Conservation (phyloP, 441 rosid genomes). For the Kokia cookei region DNA sequence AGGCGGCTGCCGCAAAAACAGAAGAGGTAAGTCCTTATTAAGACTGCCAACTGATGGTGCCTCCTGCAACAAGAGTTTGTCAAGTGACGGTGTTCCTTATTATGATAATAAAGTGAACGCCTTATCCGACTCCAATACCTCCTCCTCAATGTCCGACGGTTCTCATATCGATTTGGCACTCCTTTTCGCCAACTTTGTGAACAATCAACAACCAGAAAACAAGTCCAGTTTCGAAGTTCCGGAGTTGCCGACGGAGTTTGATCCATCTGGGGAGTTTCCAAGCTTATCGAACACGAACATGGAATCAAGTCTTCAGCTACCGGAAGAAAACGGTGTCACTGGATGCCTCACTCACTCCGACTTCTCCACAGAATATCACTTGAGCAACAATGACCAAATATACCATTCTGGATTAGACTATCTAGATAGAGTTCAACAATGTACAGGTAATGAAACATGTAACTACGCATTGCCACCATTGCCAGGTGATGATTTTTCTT, state of each 20-base stretch:
- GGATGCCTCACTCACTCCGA: conserved; percentile 20
- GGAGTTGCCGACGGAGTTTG: conserved; percentile 19
- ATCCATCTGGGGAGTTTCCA: conserved; percentile 13
- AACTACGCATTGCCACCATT: conserved; percentile 54
- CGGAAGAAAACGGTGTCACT: conserved; percentile 22
- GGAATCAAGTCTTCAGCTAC: conserved; percentile 2
- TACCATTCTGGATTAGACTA: conserved; percentile 22
- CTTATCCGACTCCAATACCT: conserved; percentile 11
- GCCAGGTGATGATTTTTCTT: conserved; percentile 49
- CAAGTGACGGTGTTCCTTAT: neutral
- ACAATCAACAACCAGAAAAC: conserved; percentile 38
- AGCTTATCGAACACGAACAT: neutral
- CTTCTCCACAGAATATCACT: conserved; percentile 16
- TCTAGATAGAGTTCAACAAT: conserved; percentile 17
- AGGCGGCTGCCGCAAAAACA: conserved; percentile 59
- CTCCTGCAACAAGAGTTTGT: neutral
- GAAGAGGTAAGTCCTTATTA: conserved; percentile 35
- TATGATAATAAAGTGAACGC: conserved; percentile 11
- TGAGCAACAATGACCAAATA: conserved; percentile 19
- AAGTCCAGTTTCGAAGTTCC: conserved; percentile 13
- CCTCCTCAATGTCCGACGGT: conserved; percentile 15
- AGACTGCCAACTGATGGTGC: conserved; percentile 13
- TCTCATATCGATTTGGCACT: conserved; percentile 19
- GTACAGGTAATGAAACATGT: conserved; percentile 13
- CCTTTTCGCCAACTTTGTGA: conserved; percentile 77